Conservation (phyloP, 257 asterid species). For the Solanum rostratum region DNA sequence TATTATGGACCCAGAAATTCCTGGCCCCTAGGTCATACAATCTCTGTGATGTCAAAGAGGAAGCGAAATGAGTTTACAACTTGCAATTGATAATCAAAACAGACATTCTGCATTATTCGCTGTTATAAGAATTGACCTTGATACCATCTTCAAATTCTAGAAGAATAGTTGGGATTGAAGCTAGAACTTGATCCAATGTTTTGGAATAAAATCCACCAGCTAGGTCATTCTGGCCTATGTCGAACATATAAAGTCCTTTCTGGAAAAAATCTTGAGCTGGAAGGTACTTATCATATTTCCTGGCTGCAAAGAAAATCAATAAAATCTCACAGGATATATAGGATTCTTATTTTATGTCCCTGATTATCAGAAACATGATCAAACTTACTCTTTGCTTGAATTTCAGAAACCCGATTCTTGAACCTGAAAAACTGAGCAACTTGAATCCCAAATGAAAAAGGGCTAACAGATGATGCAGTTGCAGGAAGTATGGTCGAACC, state of each 20-base stretch:
- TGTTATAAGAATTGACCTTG: constrained; percentile 22
- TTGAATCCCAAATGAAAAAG: constrained; percentile 70
- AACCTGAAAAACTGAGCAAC: constrained; percentile 82
- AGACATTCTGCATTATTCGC: not conserved
- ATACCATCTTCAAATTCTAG: constrained; percentile 62
- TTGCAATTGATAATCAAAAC: not conserved
- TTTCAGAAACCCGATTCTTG: constrained; percentile 58
- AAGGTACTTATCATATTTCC: constrained; percentile 45
- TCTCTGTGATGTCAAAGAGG: constrained; percentile 24
- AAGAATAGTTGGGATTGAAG: constrained; percentile 64
- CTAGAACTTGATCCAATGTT: constrained; percentile 73
- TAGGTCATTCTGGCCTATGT: constrained; percentile 94
- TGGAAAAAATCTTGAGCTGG: constrained; percentile 56
- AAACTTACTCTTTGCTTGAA: constrained; percentile 43
- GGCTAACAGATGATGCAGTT: constrained; percentile 52
- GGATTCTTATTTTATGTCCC: not conserved
- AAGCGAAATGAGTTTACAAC: not conserved
- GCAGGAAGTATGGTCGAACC: constrained; percentile 61
- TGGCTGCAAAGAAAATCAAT: constrained; percentile 32
- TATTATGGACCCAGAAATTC: constrained; percentile 86
- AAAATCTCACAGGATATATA: not conserved
- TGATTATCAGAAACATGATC: not conserved
- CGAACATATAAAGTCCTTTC: constrained; percentile 82
- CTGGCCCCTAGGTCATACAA: constrained; percentile 79
- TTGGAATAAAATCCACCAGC: constrained; percentile 88